Evolutionary conservation across 345 rosid genomes (phyloP).

Genomic region (Iberis pinnata): DNA sequence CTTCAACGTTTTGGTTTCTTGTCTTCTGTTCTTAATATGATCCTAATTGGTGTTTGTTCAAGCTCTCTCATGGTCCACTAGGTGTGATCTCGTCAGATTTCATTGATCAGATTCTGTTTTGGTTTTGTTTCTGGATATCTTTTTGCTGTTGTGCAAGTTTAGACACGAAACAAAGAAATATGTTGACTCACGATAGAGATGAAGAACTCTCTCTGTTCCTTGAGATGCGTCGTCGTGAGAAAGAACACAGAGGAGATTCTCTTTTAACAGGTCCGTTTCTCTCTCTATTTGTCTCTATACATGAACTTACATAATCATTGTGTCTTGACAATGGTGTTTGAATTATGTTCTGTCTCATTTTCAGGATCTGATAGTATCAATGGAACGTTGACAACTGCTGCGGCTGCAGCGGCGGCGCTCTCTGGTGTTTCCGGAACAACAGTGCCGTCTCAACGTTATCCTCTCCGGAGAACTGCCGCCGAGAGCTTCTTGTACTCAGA

Average conservation of each 20-base stretch:
- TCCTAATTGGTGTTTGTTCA: conserved; percentile 23
- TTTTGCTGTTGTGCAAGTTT: too few species aligned
- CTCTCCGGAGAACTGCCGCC: conserved; percentile 43
- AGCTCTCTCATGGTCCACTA: conserved; percentile 10
- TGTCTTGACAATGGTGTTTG: conserved; percentile 2
- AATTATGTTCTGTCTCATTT: neutral
- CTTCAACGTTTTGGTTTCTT: conserved; percentile 15
- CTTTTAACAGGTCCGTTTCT: too few species aligned
- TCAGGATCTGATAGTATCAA: conserved; percentile 36
- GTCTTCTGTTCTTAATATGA: conserved; percentile 15
- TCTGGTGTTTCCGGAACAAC: too few species aligned
- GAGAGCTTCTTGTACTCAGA: conserved; percentile 49
- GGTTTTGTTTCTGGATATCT: too few species aligned
- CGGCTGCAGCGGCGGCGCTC: too few species aligned
- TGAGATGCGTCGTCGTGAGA: conserved; percentile 53
- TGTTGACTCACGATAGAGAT: conserved; percentile 57
- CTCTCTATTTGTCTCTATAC: neutral
- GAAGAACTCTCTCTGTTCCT: conserved; percentile 65
- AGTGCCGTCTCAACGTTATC: conserved; percentile 23
- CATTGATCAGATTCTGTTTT: too few species aligned
- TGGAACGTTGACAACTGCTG: conserved; percentile 26
- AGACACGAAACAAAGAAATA: conserved; percentile 14
- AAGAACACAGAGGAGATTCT: conserved; percentile 33
- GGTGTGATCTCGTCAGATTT: conserved; percentile 31
- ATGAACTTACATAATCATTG: too few species aligned